Evolutionary conservation across 768 basidiomycete genomes (phyloP), one percentile per base, ranked within the genome.

Genomic region (Phylloporus scabripes): DNA sequence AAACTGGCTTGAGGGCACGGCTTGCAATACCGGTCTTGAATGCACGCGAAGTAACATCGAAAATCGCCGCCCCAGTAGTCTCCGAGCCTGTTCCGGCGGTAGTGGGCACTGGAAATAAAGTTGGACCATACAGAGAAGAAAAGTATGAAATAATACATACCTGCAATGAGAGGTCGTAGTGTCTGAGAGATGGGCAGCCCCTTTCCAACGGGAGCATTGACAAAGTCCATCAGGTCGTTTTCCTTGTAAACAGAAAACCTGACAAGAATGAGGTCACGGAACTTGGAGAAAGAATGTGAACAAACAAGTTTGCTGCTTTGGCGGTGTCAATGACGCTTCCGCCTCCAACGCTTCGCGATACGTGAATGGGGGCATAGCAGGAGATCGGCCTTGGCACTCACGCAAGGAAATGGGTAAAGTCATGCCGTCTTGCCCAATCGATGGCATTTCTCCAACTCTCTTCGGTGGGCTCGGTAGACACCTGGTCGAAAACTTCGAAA

Each of bases 1-100:
- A 75, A 2, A 84, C 77, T 0, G 95, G 95, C 54, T 94, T 92
- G 70, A 98, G 71, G 4, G 93, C 91, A 32, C 94, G 82, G 61
- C 78, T 92, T 0, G 95, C 87, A 57, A 98, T 98, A 38, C 95
- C 95, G 12, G 95, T 97, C 75, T 97, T 97, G 79, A 97, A 96
- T 5, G 85, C 80, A 59, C 78, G 81, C 0, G 92, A 92, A 0
- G 94, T 90, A 38, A 96, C 91, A 60, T 94, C 90, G 47, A 96
- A 78, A 57, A 97, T 95, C 10, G 94, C 91, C 0, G 94, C 86
- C 9, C 94, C 94, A 0, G 94, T 97, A 2, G 94, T 97, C 67
- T 97, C 91, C 1, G 89, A 91, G 15, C 92, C 93, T 12, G 93
- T 95, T 43, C 95, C 95, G 26, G 82, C 82, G 5, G 84, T 87